phyloP scores from a whole-genome alignment of 2,329 filamentous ascomycete species.

The Dothidotthia symphoricarpi region DNA sequence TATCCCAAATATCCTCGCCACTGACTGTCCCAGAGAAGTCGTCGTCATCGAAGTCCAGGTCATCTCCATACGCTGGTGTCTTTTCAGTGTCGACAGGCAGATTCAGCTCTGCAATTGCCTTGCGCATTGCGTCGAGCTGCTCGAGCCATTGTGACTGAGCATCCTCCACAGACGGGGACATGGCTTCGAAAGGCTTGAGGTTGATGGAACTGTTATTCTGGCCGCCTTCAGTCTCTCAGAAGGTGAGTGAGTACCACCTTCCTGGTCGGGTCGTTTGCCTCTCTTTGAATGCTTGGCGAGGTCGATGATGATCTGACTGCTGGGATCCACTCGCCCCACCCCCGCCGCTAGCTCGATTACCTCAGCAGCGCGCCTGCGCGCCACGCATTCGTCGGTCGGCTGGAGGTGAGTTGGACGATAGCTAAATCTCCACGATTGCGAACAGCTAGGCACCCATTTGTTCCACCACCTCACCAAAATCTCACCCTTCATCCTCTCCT shows the following conservation, averaged over 20 bases:
- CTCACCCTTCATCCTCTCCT: neutral
- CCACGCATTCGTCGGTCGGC: no score
- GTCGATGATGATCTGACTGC: constrained; percentile 14
- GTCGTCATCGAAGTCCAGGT: constrained; percentile 66
- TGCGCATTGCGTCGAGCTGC: constrained; percentile 82
- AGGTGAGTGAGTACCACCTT: neutral
- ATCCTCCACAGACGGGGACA: constrained; percentile 42
- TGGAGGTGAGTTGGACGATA: no score
- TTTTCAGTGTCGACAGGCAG: constrained; percentile 50
- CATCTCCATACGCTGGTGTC: constrained; percentile 54
- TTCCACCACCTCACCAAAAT: neutral
- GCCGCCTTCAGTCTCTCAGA: neutral
- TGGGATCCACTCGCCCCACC: constrained; percentile 25
- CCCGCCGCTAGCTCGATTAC: constrained; percentile 20
- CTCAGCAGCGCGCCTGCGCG: constrained; percentile 12
- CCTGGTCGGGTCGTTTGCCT: neutral
- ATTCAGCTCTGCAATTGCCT: constrained; percentile 73
- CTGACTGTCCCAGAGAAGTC: constrained; percentile 60
- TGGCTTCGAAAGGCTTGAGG: constrained; percentile 9
- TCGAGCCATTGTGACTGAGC: constrained; percentile 73
- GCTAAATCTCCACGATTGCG: no score
- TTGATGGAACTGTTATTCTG: no score
- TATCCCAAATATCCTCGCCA: constrained; percentile 87
- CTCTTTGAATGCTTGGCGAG: constrained; percentile 11
- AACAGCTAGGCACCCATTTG: no score